A percentile compares a stretch with the other conserved stretches of the same genome.
Conservation (phyloP, 148 eudicot species). For the Fagopyrum esculentum region DNA sequence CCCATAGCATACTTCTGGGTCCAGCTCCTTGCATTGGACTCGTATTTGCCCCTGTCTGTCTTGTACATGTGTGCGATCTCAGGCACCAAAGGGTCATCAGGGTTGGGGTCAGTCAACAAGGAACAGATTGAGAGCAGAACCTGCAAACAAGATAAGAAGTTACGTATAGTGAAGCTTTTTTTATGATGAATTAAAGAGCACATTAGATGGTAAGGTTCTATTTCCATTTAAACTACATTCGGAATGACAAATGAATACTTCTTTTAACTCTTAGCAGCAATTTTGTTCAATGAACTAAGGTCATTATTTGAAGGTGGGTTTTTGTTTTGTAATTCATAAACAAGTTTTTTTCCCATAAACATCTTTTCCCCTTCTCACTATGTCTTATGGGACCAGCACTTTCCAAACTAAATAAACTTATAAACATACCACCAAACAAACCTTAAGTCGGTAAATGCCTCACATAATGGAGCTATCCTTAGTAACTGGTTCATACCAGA, state of each 20-base stretch:
- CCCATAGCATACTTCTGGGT: conserved; percentile 57
- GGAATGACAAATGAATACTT: background rate
- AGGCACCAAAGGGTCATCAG: conserved; percentile 46
- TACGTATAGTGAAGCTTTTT: background rate
- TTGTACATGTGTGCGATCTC: conserved; percentile 65
- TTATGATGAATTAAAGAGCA: background rate
- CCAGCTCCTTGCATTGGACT: conserved; percentile 49
- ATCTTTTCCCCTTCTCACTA: no score
- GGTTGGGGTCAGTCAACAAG: conserved; percentile 44
- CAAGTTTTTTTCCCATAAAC: no score
- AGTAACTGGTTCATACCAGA: no score
- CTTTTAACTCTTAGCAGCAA: background rate
- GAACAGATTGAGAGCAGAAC: conserved; percentile 51
- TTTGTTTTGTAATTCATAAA: no score
- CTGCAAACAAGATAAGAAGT: conserved; percentile 13
- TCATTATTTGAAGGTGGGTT: no score
- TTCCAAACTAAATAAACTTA: no score
- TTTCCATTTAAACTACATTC: no score
- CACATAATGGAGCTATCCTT: no score
- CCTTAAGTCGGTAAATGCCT: no score
- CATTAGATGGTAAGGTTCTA: background rate
- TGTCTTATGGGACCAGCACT: background rate
- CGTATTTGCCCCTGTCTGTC: conserved; percentile 47
- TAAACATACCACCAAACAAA: no score
- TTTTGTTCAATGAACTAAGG: no score